Evolutionary conservation across 2,329 filamentous ascomycete genomes (phyloP).

Genomic region (Diplocarpon mali): DNA sequence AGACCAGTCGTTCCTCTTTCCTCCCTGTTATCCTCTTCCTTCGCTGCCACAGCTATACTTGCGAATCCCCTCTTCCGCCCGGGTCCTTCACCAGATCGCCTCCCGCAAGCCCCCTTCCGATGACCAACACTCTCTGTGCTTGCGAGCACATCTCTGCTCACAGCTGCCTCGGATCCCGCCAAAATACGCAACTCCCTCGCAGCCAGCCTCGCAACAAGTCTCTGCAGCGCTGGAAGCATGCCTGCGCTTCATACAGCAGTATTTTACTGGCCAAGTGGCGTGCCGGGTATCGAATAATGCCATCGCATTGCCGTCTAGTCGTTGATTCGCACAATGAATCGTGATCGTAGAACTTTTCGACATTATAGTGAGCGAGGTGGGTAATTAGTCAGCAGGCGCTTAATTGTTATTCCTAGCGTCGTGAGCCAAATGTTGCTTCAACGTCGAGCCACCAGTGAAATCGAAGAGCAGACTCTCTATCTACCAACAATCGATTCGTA

Average conservation of each 20-base stretch:
- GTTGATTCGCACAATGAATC: background rate
- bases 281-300: conserved; percentile 4
- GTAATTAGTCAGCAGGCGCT: conserved; percentile 1
- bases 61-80: background rate
- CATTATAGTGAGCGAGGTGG: background rate
- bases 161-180: background rate
- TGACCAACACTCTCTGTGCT: background rate
- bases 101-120: background rate
- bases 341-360: too few species aligned
- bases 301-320: conserved; percentile 17
- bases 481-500: conserved; percentile 2
- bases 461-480: conserved; percentile 2
- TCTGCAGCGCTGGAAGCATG: conserved; percentile 24
- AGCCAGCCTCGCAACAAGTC: conserved; percentile 23
- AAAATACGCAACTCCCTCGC: conserved; percentile 18
- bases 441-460: conserved; percentile 15
- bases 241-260: conserved; percentile 4
- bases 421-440: conserved; percentile 12
- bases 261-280: conserved; percentile 7
- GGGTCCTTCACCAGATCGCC: background rate
- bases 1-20: background rate
- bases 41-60: background rate
- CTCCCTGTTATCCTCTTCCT: background rate
- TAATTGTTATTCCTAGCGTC: background rate
- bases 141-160: background rate